Conservation (phyloP, 441 rosid species). For the Euphorbia celastroides region DNA sequence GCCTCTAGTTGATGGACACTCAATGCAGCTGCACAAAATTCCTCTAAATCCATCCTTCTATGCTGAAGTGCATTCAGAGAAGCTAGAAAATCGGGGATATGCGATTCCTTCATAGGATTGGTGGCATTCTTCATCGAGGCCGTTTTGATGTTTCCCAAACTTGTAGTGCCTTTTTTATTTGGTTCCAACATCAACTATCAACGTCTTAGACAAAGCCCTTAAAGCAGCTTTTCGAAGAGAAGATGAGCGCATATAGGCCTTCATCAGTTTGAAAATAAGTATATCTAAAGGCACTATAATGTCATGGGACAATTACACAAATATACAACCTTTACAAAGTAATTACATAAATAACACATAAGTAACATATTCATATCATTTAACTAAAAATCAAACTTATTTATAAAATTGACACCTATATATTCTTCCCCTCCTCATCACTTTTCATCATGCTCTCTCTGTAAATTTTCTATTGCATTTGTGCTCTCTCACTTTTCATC, state of each 20-base stretch:
- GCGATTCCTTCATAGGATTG: slow-evolving; percentile 88
- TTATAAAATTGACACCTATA: too few relatives aligned
- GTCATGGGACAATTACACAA: too few relatives aligned
- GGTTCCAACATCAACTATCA: slow-evolving; percentile 81
- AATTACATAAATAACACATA: too few relatives aligned
- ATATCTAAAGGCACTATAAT: slow-evolving; percentile 76
- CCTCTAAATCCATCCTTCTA: slow-evolving; percentile 71
- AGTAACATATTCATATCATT: too few relatives aligned
- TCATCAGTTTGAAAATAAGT: slow-evolving; percentile 75
- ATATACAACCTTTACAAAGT: too few relatives aligned
- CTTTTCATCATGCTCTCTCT: too few relatives aligned
- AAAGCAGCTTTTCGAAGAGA: slow-evolving; percentile 93
- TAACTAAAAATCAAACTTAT: too few relatives aligned
- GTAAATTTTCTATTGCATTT: too few relatives aligned
- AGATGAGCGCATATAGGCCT: slow-evolving; percentile 82
- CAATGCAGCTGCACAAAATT: slow-evolving; percentile 75
- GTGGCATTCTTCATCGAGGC: slow-evolving; percentile 78
- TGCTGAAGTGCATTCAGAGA: slow-evolving; percentile 41
- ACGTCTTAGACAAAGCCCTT: slow-evolving; percentile 78
- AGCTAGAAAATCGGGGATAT: slow-evolving; percentile 70
- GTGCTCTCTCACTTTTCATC: too few relatives aligned
- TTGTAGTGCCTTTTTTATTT: slow-evolving; percentile 67
- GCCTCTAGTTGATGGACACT: slow-evolving; percentile 89
- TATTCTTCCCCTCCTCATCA: too few relatives aligned
- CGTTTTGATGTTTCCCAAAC: slow-evolving; percentile 69